Evolutionary conservation across 495 filamentous ascomycete genomes (phyloP), one percentile per base, ranked within the genome.

Genomic region (Amphirosellinia nigrospora): DNA sequence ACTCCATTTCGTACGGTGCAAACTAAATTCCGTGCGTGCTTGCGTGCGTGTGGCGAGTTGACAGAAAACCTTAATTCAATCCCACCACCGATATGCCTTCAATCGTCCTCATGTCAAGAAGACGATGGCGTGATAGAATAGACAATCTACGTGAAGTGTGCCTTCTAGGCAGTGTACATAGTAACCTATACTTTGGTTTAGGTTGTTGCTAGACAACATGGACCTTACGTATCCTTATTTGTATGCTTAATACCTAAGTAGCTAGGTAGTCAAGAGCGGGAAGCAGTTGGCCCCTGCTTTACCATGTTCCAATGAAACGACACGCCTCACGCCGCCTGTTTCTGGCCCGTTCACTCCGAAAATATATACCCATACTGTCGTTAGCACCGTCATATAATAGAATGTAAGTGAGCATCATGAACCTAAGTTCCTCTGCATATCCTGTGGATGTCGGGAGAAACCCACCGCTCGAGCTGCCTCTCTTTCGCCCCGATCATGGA

Each of bases 201-300:
- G n/a, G n/a, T n/a, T n/a, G 16, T 8, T 46, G 43, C 19, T 46
- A 1, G 1, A 21, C 34, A 39, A 39, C n/a, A n/a, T n/a, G n/a
- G n/a, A 36, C 8, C 45, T 48, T 48, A 4, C 7, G 45, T 48
- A 36, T 7, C 7, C 11, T 52, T 52, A 52, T 52, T 52, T 52
- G 23, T 52, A 52, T 52, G 48, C 48, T 52, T 52, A 52, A 52
- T 23, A 28, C 26, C n/a, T n/a, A n/a, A n/a, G n/a, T n/a, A n/a
- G n/a, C n/a, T n/a, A n/a, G n/a, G n/a, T n/a, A n/a, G n/a, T n/a
- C n/a, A n/a, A n/a, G n/a, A n/a, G 48, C 11, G 48, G 21, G 23
- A 28, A 23, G n/a, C 13, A 50, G 21, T 11, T 16, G 11, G 19
- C 16, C 5, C 45, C 8, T 48, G 1, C n/a, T 48, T 48, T 48